Evolutionary conservation across 2,329 filamentous ascomycete genomes (phyloP), one percentile per base, ranked within the genome.

Genomic region (Xylaria hypoxylon): DNA sequence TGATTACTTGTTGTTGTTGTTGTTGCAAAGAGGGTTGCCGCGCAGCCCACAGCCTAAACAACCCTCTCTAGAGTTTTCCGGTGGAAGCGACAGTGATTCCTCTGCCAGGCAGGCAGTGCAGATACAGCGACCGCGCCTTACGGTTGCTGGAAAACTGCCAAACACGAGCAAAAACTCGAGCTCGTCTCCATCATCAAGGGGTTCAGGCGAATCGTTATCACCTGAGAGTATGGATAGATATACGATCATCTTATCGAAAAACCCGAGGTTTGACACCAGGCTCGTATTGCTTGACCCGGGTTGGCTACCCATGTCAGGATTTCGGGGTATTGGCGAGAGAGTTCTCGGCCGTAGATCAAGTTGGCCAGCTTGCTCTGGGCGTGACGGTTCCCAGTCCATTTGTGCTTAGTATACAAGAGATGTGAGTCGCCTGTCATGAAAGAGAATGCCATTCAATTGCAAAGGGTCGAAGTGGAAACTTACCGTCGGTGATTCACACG

Each of bases 331-430:
- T 66, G 68, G 22, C 57, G 40, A 1, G 77, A 77, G 17, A 80
- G 67, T 65, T 77, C 72, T 5, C 68, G 68, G 10, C 74, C 73
- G 63, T 75, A 78, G 5, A 78, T 64, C 6, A 77, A 47, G 67
- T 79, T 79, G 50, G 79, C 76, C 0, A 79, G 71, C 71, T 80
- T 80, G 71, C 74, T 77, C 67, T 79, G 78, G 0, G 63, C 72
- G 71, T 80, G 79, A 50, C 61, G 22, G 67, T 51, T n/a, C 69
- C 70, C 24, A 72, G 52, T 5, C 69, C 63, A 42, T 47, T 58
- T n/a, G 69, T 71, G 6, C 68, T 70, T 75, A 24, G 31, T 5
- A 40, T 53, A 19, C 28, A 40, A 48, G n/a, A 35, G 31, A 31
- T 17, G 19, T 35, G 11, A 44, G 58, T 5, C n/a, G 2, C 5